Base-by-base conservation (phyloP, 23 red algal genomes). In the Cyanidioschyzon merolae region DNA sequence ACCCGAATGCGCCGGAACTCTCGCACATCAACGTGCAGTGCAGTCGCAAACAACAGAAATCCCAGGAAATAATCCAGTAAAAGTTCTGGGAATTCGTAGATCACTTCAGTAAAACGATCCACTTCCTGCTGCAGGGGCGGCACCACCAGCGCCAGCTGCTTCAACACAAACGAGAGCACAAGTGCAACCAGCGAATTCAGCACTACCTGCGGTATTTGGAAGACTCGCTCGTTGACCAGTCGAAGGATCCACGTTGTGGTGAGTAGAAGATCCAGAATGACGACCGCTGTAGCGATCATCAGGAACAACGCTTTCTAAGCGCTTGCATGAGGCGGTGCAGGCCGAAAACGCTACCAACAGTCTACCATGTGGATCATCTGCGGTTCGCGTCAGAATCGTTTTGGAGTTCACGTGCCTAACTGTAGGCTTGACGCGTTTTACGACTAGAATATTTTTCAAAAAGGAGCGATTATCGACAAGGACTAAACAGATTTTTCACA, bases 31-130 rank as follows among this genome's bases (percentile, higher is more conserved):
- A 90, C 82, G 68, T 97, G 87, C 34, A 97, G 90, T 17, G 93
- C 93, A 15, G 88, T 83, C 37, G 93, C 87, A 63, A 97, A 97
- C 1, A 97, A 77, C 16, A 97, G 74, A 80, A 91, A 97, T 16
- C 93, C 93, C 39, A 97, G 79, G 83, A 91, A 83, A 67, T 89
- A 97, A 35, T 88, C 79, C 74, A 97, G 84, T 57, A 97, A 30
- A 17, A 97, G 67, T 30, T 91, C 89, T 24, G 88, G 86, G 41
- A 90, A 96, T 76, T 88, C 83, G 77, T 71, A 7, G 2, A 71
- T 35, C 16, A 35, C 16, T 3, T 71, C n/a, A 32, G n/a, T 25
- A 25, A 71, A 3, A 7, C 29, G 12, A 32, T 27, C 16, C 12
- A 71, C n/a, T 12, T 71, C 63, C n/a, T 35, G 21, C 12, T 35